Base-by-base conservation (phyloP, 106 monocot genomes). In the Alisma plantagoaquatica region DNA sequence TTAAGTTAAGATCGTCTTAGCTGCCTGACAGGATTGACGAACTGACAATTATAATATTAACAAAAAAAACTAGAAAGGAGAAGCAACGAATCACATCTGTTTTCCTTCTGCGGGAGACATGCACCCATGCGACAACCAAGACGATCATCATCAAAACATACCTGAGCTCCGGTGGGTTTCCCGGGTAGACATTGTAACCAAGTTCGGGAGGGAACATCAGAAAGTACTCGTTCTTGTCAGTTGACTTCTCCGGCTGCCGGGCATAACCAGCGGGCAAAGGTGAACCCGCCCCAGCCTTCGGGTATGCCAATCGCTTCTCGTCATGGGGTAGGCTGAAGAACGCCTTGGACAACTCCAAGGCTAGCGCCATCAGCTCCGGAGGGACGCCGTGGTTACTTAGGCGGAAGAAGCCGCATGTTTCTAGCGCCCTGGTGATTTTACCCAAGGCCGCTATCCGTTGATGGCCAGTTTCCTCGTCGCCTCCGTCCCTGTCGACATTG, bases 191-290 rank as follows among this genome's bases (percentile, higher is more conserved):
- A 33, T 74, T 74, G 44, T 35, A 57, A 9, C 75, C 75, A 7
- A 56, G 18, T 26, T 44, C 50, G 0, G 69, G 75, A 5, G 42
- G 27, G 44, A 69, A 64, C 16, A 69, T 22, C 57, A 75, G 11
- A 29, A 68, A 23, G 50, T 63, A 75, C 63, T 75, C 75, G 15
- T 69, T 75, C 69, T 75, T 75, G 49, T 75, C 75, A 0, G 54
- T 33, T n/a, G 75, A 75, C 17, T 51, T n/a, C 41, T 43, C 70
- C 4, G 70, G 70, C 33, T 70, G 75, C 27, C 57, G 38, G 16
- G 69, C 16, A 38, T 75, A 75, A 3, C 75, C 75, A 0, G 53
- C 59, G 1, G 75, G 70, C 1, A 75, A 22, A 5, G 59, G 64
- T 22, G 63, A 29, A 18, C 44, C 24, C 2, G 53, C 58, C 1